phyloP scores from a whole-genome alignment of 2,329 filamentous ascomycete genomes.

The Colletotrichum karsti region DNA sequence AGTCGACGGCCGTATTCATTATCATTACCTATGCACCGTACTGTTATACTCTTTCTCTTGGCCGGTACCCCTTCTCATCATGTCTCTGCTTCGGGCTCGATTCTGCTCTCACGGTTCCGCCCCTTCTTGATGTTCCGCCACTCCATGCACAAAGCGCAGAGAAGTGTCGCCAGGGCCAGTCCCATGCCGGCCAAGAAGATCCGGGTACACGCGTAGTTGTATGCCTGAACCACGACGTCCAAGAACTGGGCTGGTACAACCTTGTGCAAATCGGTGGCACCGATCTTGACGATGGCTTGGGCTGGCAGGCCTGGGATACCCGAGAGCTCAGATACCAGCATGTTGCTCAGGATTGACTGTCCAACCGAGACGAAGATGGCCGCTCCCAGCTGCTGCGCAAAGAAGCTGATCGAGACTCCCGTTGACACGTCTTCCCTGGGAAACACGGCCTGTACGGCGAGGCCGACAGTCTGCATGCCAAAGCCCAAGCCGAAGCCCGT shows the following conservation, averaged over 20 bases:
- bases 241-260: conserved; percentile 60
- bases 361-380: conserved; percentile 67
- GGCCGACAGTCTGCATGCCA: conserved; percentile 64
- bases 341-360: conserved; percentile 60
- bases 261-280: conserved; percentile 68
- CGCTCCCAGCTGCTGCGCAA: conserved; percentile 66
- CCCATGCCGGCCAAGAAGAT: conserved; percentile 71
- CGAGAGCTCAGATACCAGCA: conserved; percentile 48
- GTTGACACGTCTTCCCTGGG: conserved; percentile 60
- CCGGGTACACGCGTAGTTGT: conserved; percentile 70
- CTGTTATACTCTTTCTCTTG: too few species aligned
- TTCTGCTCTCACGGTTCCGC: conserved; percentile 6
- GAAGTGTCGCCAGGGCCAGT: conserved; percentile 61
- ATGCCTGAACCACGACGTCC: conserved; percentile 65
- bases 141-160: conserved; percentile 67
- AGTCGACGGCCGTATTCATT: neutral
- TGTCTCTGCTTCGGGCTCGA: neutral
- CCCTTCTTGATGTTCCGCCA: conserved; percentile 74
- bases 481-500: conserved; percentile 67
- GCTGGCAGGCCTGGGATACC: conserved; percentile 53
- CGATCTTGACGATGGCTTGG: conserved; percentile 51
- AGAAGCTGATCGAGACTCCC: conserved; percentile 65
- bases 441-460: conserved; percentile 65
- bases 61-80: neutral
- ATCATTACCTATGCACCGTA: neutral